These are phyloP conservation scores for Candida multigemmis DNA, from an alignment of 805 yeast species.

Conservation along the genomic window DNA sequence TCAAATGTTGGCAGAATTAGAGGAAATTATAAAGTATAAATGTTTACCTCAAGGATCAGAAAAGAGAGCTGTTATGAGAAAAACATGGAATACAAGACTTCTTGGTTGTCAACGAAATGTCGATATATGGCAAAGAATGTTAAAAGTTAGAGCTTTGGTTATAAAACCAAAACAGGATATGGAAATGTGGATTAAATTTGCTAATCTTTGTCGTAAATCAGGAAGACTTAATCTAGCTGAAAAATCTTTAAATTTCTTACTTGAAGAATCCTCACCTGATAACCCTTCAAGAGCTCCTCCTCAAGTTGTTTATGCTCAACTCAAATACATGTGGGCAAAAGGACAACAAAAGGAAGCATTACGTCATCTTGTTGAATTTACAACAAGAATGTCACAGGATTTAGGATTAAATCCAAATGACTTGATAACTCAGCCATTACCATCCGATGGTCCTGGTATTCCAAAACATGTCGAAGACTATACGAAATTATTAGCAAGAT, in stretches of 20 bases:
- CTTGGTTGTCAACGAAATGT: conserved; percentile 94
- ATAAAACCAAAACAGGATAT: conserved; percentile 92
- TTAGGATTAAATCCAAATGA: conserved; percentile 82
- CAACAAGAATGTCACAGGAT: conserved; percentile 83
- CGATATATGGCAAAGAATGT: conserved; percentile 97
- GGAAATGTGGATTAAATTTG: conserved; percentile 98
- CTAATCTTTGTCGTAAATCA: conserved; percentile 89
- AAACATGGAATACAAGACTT: conserved; percentile 90
- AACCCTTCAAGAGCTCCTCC: conserved; percentile 81
- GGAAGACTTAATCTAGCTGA: conserved; percentile 90
- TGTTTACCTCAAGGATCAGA: conserved; percentile 77
- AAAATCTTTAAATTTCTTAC: conserved; percentile 70
- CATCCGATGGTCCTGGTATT: conserved; percentile 62
- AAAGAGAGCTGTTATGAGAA: conserved; percentile 66
- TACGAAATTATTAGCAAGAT: conserved; percentile 80
- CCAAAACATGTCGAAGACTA: conserved; percentile 73
- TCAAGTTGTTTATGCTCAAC: conserved; percentile 92
- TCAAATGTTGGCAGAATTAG: conserved; percentile 94
- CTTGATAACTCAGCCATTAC: conserved; percentile 77
- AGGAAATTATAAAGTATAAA: conserved; percentile 88
- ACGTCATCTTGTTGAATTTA: conserved; percentile 77
- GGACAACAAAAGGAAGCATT: conserved; percentile 85
- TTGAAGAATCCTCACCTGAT: conserved; percentile 64
- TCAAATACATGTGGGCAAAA: conserved; percentile 95
- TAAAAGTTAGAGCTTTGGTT: conserved; percentile 87